Evolutionary conservation across 2,329 filamentous ascomycete genomes (phyloP).

Genomic region (Polytolypa hystricis): DNA sequence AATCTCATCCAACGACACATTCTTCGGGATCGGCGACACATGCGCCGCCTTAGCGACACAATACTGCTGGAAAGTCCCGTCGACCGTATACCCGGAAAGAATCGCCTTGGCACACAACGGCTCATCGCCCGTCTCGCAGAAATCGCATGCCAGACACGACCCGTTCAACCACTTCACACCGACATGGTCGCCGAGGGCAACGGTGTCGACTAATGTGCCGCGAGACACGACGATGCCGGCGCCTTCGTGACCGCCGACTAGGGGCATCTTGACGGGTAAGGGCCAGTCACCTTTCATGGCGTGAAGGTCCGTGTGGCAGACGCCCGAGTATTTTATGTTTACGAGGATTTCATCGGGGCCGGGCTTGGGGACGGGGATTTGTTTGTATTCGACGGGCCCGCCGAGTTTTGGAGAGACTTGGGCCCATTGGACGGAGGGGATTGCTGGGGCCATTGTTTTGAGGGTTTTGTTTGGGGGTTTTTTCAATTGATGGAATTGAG

Average conservation of each 20-base stretch:
- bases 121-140: slow-evolving; percentile 72
- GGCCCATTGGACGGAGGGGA: slow-evolving; percentile 82
- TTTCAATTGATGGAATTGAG: too few relatives aligned
- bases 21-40: slow-evolving; percentile 70
- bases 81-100: slow-evolving; percentile 84
- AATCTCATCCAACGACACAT: slow-evolving; percentile 62
- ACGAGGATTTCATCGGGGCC: slow-evolving; percentile 83
- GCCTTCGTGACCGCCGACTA: slow-evolving; percentile 72
- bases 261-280: slow-evolving; percentile 65
- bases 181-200: slow-evolving; percentile 72
- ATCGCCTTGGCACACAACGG: slow-evolving; percentile 64
- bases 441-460: slow-evolving; percentile 30
- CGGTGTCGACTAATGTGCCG: slow-evolving; percentile 64
- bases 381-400: slow-evolving; percentile 45
- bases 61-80: slow-evolving; percentile 91
- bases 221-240: slow-evolving; percentile 73
- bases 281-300: slow-evolving; percentile 89
- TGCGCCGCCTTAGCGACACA: slow-evolving; percentile 76
- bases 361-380: slow-evolving; percentile 68
- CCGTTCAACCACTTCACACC: slow-evolving; percentile 92
- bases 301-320: slow-evolving; percentile 79
- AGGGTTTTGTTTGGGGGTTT: too few relatives aligned
- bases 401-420: slow-evolving; percentile 78
- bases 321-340: slow-evolving; percentile 82
- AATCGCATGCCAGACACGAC: slow-evolving; percentile 70